A percentile compares a stretch with the other conserved stretches of the same genome.
phyloP scores from a whole-genome alignment of 192 early-diverging fungal species.

The Glomus cerebriforme region DNA sequence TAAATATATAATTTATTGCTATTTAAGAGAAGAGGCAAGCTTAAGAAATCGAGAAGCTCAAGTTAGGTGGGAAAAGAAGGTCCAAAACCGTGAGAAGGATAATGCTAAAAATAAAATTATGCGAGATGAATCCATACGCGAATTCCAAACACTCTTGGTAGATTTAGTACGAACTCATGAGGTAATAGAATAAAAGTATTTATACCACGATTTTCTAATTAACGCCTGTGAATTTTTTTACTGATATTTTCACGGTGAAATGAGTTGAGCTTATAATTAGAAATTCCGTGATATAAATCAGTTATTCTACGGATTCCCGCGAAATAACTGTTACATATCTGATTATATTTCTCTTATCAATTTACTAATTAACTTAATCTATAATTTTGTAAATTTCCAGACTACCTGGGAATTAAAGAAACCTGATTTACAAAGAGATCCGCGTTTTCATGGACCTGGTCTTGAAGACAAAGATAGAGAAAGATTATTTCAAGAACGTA shows the following conservation, averaged over 20 bases:
- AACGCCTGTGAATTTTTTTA: too few species aligned
- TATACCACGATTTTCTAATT: too few species aligned
- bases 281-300: too few species aligned
- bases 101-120: constrained; percentile 35
- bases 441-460: constrained; percentile 41
- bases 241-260: too few species aligned
- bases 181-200: constrained; percentile 37
- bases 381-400: not conserved
- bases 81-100: constrained; percentile 44
- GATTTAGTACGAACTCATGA: constrained; percentile 53
- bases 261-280: too few species aligned
- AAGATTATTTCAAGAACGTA: constrained; percentile 48
- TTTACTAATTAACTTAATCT: not conserved
- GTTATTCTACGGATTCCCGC: too few species aligned
- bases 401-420: constrained; percentile 38
- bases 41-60: constrained; percentile 57
- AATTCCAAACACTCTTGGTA: constrained; percentile 52
- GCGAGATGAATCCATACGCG: constrained; percentile 43
- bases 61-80: constrained; percentile 47
- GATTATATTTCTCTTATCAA: not conserved
- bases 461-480: constrained; percentile 40
- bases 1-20: not conserved
- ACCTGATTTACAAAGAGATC: constrained; percentile 46
- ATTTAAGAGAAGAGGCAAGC: constrained; percentile 54
- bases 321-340: too few species aligned